Base-by-base conservation (phyloP, 1,284 basidiomycete genomes). In the Fomitopsis schrenkii region DNA sequence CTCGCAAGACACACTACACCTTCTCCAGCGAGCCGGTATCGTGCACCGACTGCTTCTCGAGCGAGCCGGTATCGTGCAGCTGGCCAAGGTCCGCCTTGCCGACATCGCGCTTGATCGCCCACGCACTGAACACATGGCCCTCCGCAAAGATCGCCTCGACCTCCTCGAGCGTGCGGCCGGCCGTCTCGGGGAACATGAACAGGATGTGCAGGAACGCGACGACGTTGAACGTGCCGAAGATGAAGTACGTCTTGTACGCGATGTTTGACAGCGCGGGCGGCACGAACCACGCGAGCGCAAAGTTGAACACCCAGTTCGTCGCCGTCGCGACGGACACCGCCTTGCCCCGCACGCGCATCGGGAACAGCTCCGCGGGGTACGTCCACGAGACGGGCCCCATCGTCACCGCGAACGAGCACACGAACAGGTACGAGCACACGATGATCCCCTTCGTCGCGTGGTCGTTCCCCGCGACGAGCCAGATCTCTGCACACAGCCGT, bases 161-260 rank as follows among this genome's bases (percentile, higher is more conserved):
- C 74, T 91, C 88, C 75, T 91, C 89, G 19, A 91, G 81, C 14
- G 86, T 84, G 2, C 87, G 80, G 2, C 85, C 84, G 26, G 86
- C 86, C 14, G 89, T 91, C 76, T 91, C 87, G 28, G 87, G 88
- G 79, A 84, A 90, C 79, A 85, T 87, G 78, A 90, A 90, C 69
- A 85, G 76, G 60, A 91, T 77, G 66, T 91, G 88, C 58, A 90
- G 76, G 69, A 82, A 86, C 4, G 84, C 87, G 35, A 83, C 83
- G 61, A 88, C 86, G 78, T 90, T 90, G 83, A 91, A 91, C 8
- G 87, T 77, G 7, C 85, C 88, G 70, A 91, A 91, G 72, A 91
- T 86, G 74, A 90, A 90, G 76, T 91, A 81, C 42, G 79, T 80
- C 70, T 73, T 76, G 66, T 73, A 76, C 52, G 75, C 77, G 63